Base-by-base conservation (phyloP, 129 eudicot genomes). In the Tagetes patula region DNA sequence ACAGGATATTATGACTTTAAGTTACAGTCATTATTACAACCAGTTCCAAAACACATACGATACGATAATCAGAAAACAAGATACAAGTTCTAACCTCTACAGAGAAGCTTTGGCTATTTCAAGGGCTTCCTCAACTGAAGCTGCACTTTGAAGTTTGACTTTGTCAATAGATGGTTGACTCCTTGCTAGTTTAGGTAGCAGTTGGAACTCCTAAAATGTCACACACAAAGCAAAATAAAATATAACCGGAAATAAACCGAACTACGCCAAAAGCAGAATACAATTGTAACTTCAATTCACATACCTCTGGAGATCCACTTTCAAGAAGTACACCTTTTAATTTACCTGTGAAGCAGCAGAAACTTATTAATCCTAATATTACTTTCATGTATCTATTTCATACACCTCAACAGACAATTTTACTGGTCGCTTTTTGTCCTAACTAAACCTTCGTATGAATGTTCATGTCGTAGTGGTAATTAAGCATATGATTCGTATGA, bases 251-350 rank as follows among this genome's bases (percentile, higher is more conserved):
- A 68, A 48, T 47, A 47, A 50, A 69, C 2, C 31, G 6, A 67
- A 9, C 40, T 10, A 42, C 20, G 8, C 67, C 0, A 9, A 61
- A 61, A 36, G 45, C 3, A 42, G 48, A 69, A 69, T 13, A 11
- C 1, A 7, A 6, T 27, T 3, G 36, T 31, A 27, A 38, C 49
- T 20, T 13, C 36, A 53, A 37, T 39, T 38, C 39, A 42, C 59
- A 54, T 82, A 91, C 97, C 97, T 94, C 99, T 41, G 97, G 82
- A 70, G 89, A 84, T 73, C 97, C 99, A 59, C 99, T 94, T 84
- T 94, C 99, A 80, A 94, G 89, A 74, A 90, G 84, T 69, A 94
- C 93, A 20, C 97, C 99, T 79, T 86, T 94, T 77, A 94, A 69
- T 80, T 83, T 94, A 67, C 96, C 96, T 91, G 90, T 77, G 75